A percentile compares a stretch with the other conserved stretches of the same genome.
Conservation (phyloP, 1,139 yeast genomes). For the Meyerozyma carpophila region DNA sequence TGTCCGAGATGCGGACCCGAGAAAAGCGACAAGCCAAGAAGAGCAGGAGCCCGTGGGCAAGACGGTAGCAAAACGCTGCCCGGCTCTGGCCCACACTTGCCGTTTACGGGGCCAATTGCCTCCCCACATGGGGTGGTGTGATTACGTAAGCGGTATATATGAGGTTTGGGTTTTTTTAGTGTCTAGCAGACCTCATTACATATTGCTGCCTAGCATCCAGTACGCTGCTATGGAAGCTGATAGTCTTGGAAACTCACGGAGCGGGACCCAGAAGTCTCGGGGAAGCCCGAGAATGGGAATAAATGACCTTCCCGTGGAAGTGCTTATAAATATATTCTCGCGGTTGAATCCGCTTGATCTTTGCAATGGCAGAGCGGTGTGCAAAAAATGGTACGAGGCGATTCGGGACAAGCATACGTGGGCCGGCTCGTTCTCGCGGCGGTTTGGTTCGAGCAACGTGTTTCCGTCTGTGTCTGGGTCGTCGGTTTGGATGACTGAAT, state of each 20-base stretch:
- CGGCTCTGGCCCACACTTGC: no score
- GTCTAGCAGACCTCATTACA: background rate
- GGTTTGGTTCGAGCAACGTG: conserved; percentile 32
- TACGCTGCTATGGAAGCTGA: background rate
- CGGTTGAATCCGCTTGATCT: conserved; percentile 54
- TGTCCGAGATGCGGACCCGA: background rate
- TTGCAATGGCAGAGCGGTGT: conserved; percentile 45
- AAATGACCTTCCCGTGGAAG: conserved; percentile 51
- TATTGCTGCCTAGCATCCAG: background rate
- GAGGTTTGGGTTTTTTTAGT: background rate
- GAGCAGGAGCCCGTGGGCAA: no score
- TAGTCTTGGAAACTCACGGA: background rate
- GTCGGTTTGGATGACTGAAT: conserved; percentile 50
- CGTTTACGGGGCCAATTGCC: no score
- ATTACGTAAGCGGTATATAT: background rate
- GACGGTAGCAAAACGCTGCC: no score
- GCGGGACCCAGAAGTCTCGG: background rate
- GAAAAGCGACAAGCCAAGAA: no score
- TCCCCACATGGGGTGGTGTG: background rate
- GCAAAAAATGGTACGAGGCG: conserved; percentile 46
- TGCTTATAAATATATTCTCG: conserved; percentile 51
- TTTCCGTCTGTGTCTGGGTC: conserved; percentile 59
- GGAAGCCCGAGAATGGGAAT: conserved; percentile 7
- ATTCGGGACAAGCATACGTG: conserved; percentile 57
- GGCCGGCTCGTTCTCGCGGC: conserved; percentile 49